These are phyloP conservation scores for Lindgomyces ingoldianus DNA, from an alignment of 495 filamentous ascomycete genomes.

Conservation along the genomic window DNA sequence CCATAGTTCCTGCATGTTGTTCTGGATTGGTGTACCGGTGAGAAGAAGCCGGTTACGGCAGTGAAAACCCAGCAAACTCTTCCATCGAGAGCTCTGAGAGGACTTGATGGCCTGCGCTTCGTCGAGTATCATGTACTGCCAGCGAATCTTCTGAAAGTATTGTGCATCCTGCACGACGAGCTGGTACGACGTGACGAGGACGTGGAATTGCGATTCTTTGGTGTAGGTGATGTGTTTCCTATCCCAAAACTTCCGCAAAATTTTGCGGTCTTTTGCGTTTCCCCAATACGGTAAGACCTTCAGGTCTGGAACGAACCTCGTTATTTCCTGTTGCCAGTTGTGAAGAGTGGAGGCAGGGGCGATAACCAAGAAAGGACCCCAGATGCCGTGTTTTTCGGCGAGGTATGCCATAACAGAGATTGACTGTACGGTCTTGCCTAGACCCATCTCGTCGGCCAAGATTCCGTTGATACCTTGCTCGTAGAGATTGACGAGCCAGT, in stretches of 20 bases:
- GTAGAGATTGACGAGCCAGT: constrained; percentile 98
- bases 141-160: constrained; percentile 97
- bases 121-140: constrained; percentile 99
- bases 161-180: constrained; percentile 92
- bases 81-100: constrained; percentile 94
- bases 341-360: constrained; percentile 94
- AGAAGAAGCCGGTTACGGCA: constrained; percentile 93
- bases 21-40: constrained; percentile 97
- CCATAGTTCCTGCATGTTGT: constrained; percentile 99
- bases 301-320: constrained; percentile 86
- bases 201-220: constrained; percentile 89
- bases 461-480: constrained; percentile 99
- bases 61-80: constrained; percentile 87
- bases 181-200: constrained; percentile 95
- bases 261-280: constrained; percentile 88
- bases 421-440: constrained; percentile 97
- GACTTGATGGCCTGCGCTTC: constrained; percentile 99
- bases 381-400: constrained; percentile 94
- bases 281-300: constrained; percentile 98
- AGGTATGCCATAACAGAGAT: constrained; percentile 99
- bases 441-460: constrained; percentile 97
- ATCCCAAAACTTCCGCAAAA: constrained; percentile 98
- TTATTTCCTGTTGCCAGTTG: constrained; percentile 99
- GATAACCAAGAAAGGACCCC: constrained; percentile 97
- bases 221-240: constrained; percentile 94